These are phyloP conservation scores for Nematocida sp. DNA, from an alignment of 371 early-diverging fungal species.

Conservation along the genomic window DNA sequence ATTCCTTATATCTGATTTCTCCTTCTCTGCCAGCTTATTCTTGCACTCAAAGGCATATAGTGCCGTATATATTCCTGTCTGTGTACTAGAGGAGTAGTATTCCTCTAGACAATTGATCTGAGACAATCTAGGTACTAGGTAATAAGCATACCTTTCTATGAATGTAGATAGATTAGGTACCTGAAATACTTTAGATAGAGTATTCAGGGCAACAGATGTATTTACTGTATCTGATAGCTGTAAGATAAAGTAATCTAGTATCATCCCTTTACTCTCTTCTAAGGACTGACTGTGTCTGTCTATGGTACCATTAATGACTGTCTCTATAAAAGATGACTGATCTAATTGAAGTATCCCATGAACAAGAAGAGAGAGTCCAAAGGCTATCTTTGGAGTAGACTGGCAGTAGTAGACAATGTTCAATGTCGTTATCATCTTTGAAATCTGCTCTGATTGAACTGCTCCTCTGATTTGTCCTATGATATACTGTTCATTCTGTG, in stretches of 20 bases:
- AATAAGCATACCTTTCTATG: slow-evolving; percentile 13
- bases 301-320: not conserved
- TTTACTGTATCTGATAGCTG: not conserved
- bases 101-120: not conserved
- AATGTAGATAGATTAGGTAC: not conserved
- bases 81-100: slow-evolving; percentile 4
- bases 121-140: slow-evolving; percentile 18
- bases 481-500: no score
- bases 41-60: slow-evolving; percentile 5
- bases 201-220: not conserved
- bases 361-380: slow-evolving; percentile 20
- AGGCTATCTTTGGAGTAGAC: slow-evolving; percentile 3
- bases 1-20: not conserved
- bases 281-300: not conserved
- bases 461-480: not conserved
- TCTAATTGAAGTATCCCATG: not conserved
- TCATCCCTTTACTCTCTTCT: not conserved
- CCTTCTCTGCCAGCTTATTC: not conserved
- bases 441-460: not conserved
- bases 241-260: slow-evolving; percentile 33
- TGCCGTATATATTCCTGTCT: slow-evolving; percentile 3
- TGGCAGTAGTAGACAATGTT: slow-evolving; percentile 34
- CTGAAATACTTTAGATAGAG: slow-evolving; percentile 9
- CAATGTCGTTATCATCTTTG: not conserved
- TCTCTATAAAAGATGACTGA: not conserved